Percentiles rank a stretch among this genome's conserved stretches.
Evolutionary conservation across 2,329 filamentous ascomycete genomes (phyloP).

Genomic region (Alternaria alternata): DNA sequence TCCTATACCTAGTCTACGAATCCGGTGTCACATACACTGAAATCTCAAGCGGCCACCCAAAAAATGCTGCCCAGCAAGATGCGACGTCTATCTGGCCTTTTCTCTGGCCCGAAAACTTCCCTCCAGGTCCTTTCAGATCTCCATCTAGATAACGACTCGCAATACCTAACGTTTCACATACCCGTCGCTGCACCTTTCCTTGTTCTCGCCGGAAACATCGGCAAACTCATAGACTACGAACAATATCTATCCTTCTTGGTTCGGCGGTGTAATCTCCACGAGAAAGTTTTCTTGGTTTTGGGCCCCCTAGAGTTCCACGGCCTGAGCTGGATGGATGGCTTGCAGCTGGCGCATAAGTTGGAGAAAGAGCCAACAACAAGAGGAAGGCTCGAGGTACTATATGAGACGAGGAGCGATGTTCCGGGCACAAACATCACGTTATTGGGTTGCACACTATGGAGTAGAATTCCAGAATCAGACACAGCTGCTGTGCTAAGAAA

Average conservation of each 20-base stretch:
- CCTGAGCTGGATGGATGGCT: constrained; percentile 30
- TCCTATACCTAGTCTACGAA: neutral
- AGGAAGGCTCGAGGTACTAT: constrained; percentile 55
- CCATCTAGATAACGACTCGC: constrained; percentile 37
- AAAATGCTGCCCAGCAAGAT: constrained; percentile 21
- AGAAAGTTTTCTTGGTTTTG: constrained; percentile 41
- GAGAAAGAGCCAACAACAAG: constrained; percentile 36
- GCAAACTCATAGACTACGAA: constrained; percentile 43
- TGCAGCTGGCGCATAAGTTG: constrained; percentile 37
- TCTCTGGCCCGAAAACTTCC: constrained; percentile 31
- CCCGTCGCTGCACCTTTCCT: constrained; percentile 37
- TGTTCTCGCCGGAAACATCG: constrained; percentile 44
- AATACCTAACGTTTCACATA: constrained; percentile 45
- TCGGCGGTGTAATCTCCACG: constrained; percentile 39
- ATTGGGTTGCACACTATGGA: constrained; percentile 68
- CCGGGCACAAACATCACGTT: constrained; percentile 57
- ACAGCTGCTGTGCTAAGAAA: constrained; percentile 53
- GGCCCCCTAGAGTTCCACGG: constrained; percentile 42
- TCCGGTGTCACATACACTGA: neutral
- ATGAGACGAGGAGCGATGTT: constrained; percentile 54
- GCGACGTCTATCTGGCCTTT: constrained; percentile 36
- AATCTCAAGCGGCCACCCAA: neutral
- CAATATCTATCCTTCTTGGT: constrained; percentile 42
- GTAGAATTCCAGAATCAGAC: constrained; percentile 55
- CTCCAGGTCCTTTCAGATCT: constrained; percentile 48